A percentile compares a stretch with the other conserved stretches of the same genome.
These are phyloP conservation scores for Crithidia mellificae DNA, from an alignment of 208 protist species.

Conservation along the genomic window DNA sequence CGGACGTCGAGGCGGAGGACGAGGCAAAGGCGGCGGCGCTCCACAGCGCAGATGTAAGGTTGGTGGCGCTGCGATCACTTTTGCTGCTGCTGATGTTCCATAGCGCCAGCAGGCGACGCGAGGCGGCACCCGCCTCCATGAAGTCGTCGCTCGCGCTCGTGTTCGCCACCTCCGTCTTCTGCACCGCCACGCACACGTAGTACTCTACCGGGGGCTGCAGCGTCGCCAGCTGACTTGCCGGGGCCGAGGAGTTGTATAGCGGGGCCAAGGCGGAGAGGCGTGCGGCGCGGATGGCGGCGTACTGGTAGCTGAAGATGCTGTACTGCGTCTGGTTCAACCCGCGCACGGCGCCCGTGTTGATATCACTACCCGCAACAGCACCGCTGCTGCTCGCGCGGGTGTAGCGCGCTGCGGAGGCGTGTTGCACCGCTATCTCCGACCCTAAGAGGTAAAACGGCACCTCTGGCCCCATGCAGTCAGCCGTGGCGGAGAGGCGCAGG, in stretches of 20 bases:
- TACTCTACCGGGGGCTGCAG: constrained; percentile 45
- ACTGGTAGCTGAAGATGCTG: constrained; percentile 48
- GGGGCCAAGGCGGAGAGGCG: constrained; percentile 23
- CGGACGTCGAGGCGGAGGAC: not conserved
- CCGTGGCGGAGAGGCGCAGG: constrained; percentile 51
- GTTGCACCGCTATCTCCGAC: constrained; percentile 25
- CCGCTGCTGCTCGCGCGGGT: constrained; percentile 10
- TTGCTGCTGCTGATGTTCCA: constrained; percentile 22
- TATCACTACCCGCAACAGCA: too few species aligned
- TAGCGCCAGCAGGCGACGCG: constrained; percentile 21
- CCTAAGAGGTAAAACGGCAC: constrained; percentile 38
- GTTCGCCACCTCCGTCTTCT: constrained; percentile 25
- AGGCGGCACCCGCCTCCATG: constrained; percentile 9
- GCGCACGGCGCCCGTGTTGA: too few species aligned
- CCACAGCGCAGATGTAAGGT: not conserved
- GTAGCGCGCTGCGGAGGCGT: constrained; percentile 15
- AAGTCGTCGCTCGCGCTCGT: not conserved
- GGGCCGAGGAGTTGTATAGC: constrained; percentile 33
- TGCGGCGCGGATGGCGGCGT: constrained; percentile 36
- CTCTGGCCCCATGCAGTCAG: constrained; percentile 47
- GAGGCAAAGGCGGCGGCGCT: not conserved
- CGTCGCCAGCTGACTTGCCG: not conserved
- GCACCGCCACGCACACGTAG: constrained; percentile 63
- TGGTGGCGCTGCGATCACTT: not conserved
- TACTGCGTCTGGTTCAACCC: constrained; percentile 12